A percentile compares a stretch with the other conserved stretches of the same genome.
Conservation (phyloP, 768 basidiomycete genomes). For the Mycena vulgaris region DNA sequence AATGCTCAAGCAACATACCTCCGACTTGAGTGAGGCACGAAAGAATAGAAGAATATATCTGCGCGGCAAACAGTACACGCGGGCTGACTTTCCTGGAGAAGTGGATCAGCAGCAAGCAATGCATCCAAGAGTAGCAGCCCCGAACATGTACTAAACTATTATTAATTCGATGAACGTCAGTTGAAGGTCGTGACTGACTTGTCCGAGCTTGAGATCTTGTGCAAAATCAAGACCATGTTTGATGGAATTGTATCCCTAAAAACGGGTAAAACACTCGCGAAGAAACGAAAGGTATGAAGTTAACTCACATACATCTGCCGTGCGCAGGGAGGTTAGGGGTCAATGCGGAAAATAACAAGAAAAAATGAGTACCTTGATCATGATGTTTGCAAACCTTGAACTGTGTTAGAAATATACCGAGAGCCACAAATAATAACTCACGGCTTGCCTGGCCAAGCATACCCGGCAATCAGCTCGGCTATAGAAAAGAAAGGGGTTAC, state of each 20-base stretch:
- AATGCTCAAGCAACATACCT: neutral
- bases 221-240: constrained; percentile 29
- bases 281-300: neutral
- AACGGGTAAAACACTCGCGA: neutral
- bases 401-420: neutral
- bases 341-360: neutral
- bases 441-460: constrained; percentile 23
- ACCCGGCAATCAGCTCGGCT: constrained; percentile 21
- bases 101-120: neutral
- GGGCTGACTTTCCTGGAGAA: constrained; percentile 19
- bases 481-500: neutral
- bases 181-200: constrained; percentile 1
- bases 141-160: constrained; percentile 14
- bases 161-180: neutral
- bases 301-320: constrained; percentile 13
- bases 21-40: constrained; percentile 21
- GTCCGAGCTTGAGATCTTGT: constrained; percentile 29
- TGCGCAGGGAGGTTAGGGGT: neutral
- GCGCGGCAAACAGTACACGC: constrained; percentile 9
- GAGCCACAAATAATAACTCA: neutral
- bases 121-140: neutral
- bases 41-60: constrained; percentile 7
- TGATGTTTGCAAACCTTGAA: constrained; percentile 21
- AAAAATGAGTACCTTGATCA: constrained; percentile 8
- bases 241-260: constrained; percentile 24